Base-by-base conservation (phyloP, 1,284 basidiomycete species). In the Cutaneotrichosporon sp. region DNA sequence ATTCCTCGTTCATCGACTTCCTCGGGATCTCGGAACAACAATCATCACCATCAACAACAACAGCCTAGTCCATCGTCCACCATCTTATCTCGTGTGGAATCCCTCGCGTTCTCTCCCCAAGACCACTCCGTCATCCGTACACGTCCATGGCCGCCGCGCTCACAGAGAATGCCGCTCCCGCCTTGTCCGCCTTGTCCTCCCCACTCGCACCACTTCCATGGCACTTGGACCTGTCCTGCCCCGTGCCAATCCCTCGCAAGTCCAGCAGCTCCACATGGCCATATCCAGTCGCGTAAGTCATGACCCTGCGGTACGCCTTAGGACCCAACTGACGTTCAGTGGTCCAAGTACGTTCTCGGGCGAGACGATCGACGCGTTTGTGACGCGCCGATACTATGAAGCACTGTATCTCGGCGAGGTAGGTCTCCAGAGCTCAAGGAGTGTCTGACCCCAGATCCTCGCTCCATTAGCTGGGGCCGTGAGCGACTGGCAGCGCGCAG, bases 321-420 rank as follows among this genome's bases (percentile, higher is more conserved):
- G 9, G 31, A 32, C 9, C 31, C 31, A 32, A 24, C 54, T 58
- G 44, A 52, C 43, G 22, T 7, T n/a, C 49, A 67, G 64, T 8
- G 66, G 64, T 9, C 57, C 61, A 11, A 61, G 60, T 33, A 34
- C 43, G 2, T 20, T n/a, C 3, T 39, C 43, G 3, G 35, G 37
- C 6, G 67, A 69, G 43, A 5, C 39, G 3, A 26, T 48, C 3
- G 51, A 51, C 1, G 46, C 27, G 6, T 68, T 54, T 46, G 16
- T 66, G 0, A 51, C 46, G 11, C 49, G 66, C 12, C 54, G 70
- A 24, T 73, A 73, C 45, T 52, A 61, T 24, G 70, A 71, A 51
- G 65, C 70, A 3, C 52, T 73, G 6, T 68, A 61, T 34, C 52
- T 73, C 3, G 56, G 67, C 11, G 68, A 71, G 26, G 64, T 67